Percentiles rank a stretch among this genome's conserved stretches.
Conservation (phyloP, 192 early-diverging fungal species). For the Cetraspora pellucida region DNA sequence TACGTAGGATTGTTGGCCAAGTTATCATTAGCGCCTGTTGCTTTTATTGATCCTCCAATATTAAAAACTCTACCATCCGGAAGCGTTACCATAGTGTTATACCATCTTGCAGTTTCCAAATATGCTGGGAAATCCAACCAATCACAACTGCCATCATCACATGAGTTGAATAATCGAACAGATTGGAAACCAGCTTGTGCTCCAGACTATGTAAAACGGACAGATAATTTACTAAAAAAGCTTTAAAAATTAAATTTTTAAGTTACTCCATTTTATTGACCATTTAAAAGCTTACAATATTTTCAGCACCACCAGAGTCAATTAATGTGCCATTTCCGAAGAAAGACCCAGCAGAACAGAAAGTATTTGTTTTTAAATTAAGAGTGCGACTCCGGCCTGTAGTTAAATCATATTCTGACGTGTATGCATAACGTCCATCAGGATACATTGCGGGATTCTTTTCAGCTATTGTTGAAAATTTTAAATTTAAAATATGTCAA, state of each 20-base stretch:
- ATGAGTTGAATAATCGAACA: conserved; percentile 51
- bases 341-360: conserved; percentile 61
- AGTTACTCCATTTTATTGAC: too few species aligned
- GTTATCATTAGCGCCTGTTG: conserved; percentile 45
- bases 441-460: conserved; percentile 53
- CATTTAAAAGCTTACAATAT: not conserved
- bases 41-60: conserved; percentile 56
- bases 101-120: conserved; percentile 44
- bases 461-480: conserved; percentile 37
- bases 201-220: not conserved
- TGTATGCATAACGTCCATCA: conserved; percentile 45
- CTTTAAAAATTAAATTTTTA: too few species aligned
- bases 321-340: conserved; percentile 57
- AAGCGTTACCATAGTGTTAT: conserved; percentile 40
- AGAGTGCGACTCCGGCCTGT: conserved; percentile 48
- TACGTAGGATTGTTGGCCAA: conserved; percentile 53
- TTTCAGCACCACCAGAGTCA: conserved; percentile 54
- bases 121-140: conserved; percentile 45
- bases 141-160: conserved; percentile 48
- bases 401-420: conserved; percentile 51
- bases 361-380: conserved; percentile 56
- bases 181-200: conserved; percentile 41
- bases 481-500: not conserved
- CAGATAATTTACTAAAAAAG: too few species aligned
- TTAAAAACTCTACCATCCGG: conserved; percentile 55